Conservation (phyloP, 768 basidiomycete genomes). For the Boletus barrowsii region DNA sequence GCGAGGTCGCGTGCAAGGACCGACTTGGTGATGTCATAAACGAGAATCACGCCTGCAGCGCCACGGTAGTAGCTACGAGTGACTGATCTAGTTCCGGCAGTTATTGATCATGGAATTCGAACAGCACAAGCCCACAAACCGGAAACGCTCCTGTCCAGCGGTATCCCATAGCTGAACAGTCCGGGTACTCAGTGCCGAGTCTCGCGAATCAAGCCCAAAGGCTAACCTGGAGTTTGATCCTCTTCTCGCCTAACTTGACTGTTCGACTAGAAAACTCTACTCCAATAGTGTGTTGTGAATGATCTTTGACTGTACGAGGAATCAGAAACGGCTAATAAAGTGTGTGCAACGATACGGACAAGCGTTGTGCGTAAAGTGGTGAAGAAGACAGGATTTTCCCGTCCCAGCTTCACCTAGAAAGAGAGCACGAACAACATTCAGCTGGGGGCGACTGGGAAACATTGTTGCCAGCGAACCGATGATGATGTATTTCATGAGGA, state of each 20-base stretch:
- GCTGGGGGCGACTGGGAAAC: constrained; percentile 4
- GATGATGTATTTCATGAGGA: constrained; percentile 97
- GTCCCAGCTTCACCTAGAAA: constrained; percentile 88
- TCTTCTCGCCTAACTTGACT: constrained; percentile 88
- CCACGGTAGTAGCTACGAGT: constrained; percentile 96
- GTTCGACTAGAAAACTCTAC: constrained; percentile 97
- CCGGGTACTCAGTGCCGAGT: constrained; percentile 11
- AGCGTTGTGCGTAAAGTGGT: constrained; percentile 94
- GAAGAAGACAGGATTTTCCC: constrained; percentile 94
- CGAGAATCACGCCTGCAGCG: constrained; percentile 86
- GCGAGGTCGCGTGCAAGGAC: constrained; percentile 15
- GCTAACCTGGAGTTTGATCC: constrained; percentile 90
- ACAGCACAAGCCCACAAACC: constrained; percentile 43
- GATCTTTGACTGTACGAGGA: constrained; percentile 77
- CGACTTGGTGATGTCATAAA: constrained; percentile 91
- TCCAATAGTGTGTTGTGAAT: constrained; percentile 97
- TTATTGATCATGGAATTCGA: constrained; percentile 9
- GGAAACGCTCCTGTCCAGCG: constrained; percentile 93
- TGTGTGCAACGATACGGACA: constrained; percentile 55
- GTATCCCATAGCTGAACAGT: constrained; percentile 87
- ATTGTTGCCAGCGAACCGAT: constrained; percentile 58
- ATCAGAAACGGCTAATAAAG: constrained; percentile 5
- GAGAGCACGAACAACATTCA: background rate
- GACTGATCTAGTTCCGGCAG: constrained; percentile 57
- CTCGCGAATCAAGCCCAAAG: background rate